Conservation (phyloP, 495 filamentous ascomycete genomes). For the Apodospora peruviana region DNA sequence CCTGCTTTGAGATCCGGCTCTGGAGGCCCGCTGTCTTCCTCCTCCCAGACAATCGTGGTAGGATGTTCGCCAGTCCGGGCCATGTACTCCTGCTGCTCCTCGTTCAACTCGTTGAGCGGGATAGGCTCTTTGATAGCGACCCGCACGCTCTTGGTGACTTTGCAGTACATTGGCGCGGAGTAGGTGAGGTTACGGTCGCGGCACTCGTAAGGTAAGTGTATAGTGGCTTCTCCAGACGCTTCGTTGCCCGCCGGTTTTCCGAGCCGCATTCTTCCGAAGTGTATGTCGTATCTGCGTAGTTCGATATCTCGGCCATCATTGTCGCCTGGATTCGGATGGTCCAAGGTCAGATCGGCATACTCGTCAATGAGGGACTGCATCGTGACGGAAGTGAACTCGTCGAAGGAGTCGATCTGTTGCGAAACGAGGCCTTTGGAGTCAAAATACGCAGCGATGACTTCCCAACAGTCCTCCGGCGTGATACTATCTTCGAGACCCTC, state of each 20-base stretch:
- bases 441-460: slow-evolving; percentile 94
- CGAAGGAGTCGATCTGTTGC: slow-evolving; percentile 96
- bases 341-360: slow-evolving; percentile 79
- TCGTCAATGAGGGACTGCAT: slow-evolving; percentile 90
- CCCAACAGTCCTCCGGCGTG: slow-evolving; percentile 94
- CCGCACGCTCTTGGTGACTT: slow-evolving; percentile 72
- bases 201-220: slow-evolving; percentile 85
- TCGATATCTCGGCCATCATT: slow-evolving; percentile 68
- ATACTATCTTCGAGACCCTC: slow-evolving; percentile 81
- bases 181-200: slow-evolving; percentile 94
- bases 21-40: slow-evolving; percentile 38
- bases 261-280: slow-evolving; percentile 80
- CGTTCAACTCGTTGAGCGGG: slow-evolving; percentile 54
- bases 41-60: slow-evolving; percentile 53
- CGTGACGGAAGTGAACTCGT: slow-evolving; percentile 88
- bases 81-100: slow-evolving; percentile 51
- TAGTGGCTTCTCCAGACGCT: slow-evolving; percentile 76
- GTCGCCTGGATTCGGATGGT: slow-evolving; percentile 72
- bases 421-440: slow-evolving; percentile 92
- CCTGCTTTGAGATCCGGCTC: slow-evolving; percentile 34
- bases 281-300: slow-evolving; percentile 85
- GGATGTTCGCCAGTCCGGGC: slow-evolving; percentile 42
- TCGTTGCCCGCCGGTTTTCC: slow-evolving; percentile 85
- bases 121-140: slow-evolving; percentile 72
- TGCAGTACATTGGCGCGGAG: slow-evolving; percentile 79